Conservation (phyloP, 768 basidiomycete genomes). For the Lactarius pseudohatsudake region DNA sequence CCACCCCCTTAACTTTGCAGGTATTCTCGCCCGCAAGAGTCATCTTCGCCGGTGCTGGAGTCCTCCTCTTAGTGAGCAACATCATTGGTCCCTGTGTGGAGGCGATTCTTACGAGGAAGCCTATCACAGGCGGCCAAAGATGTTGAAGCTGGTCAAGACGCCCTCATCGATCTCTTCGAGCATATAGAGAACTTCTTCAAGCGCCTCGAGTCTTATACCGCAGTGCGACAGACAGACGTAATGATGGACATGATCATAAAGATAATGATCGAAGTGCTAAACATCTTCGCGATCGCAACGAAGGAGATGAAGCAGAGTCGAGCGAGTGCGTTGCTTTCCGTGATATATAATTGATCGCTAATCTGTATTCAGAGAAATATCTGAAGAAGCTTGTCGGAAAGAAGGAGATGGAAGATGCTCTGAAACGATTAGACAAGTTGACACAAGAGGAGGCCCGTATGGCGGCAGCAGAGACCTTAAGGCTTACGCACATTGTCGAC, state of each 20-base stretch:
- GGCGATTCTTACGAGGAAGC: not conserved
- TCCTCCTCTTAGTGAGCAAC: not conserved
- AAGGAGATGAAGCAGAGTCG: not conserved
- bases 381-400: not conserved
- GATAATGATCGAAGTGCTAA: not conserved
- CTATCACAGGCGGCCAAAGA: not conserved
- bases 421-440: not conserved
- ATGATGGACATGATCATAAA: not conserved
- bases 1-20: not conserved
- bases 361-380: not conserved
- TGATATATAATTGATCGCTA: not conserved
- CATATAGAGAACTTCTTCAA: not conserved
- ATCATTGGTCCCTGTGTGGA: not conserved
- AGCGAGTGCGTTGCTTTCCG: not conserved
- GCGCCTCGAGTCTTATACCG: not conserved
- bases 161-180: not conserved
- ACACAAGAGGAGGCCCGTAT: not conserved
- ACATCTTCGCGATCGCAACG: not conserved
- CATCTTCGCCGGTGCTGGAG: not conserved
- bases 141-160: not conserved
- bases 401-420: not conserved
- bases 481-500: not conserved
- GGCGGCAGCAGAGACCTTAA: not conserved
- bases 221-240: not conserved
- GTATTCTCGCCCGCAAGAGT: not conserved